Evolutionary conservation across 139 green algal genomes (phyloP).

Genomic region (Cymbomonas tetramitiformis): DNA sequence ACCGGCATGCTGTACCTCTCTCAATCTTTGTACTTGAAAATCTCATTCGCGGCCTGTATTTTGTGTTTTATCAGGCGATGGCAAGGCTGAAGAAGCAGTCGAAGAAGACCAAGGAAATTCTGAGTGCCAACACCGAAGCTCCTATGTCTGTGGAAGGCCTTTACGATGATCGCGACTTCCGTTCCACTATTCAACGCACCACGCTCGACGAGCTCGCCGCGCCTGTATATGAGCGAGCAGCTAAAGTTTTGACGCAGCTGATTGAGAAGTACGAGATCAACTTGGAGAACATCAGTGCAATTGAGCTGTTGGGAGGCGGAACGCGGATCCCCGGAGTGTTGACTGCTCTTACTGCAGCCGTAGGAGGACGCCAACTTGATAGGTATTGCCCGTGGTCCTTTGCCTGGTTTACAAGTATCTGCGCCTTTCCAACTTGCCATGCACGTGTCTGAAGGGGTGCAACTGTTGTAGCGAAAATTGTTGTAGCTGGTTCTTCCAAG

Average conservation of each 20-base stretch:
- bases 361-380: background rate
- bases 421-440: too few species aligned
- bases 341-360: background rate
- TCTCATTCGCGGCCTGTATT: too few species aligned
- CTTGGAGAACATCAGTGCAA: slow-evolving; percentile 37
- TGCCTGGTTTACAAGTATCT: too few species aligned
- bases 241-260: slow-evolving; percentile 41
- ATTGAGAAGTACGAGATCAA: slow-evolving; percentile 57
- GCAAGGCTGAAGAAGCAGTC: slow-evolving; percentile 75
- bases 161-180: slow-evolving; percentile 74
- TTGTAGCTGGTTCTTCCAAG: background rate
- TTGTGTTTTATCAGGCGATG: too few species aligned
- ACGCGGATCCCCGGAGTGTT: slow-evolving; percentile 63
- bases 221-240: slow-evolving; percentile 49
- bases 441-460: background rate
- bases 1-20: too few species aligned
- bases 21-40: too few species aligned
- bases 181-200: slow-evolving; percentile 32
- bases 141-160: slow-evolving; percentile 80
- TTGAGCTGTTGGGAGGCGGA: slow-evolving; percentile 52
- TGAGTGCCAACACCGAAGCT: slow-evolving; percentile 80
- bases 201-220: slow-evolving; percentile 65
- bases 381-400: too few species aligned
- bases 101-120: slow-evolving; percentile 84
- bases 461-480: slow-evolving; percentile 4